These are phyloP conservation scores for Sclerospora graminicola DNA, from an alignment of 352 stramenopile genomes.

Conservation along the genomic window DNA sequence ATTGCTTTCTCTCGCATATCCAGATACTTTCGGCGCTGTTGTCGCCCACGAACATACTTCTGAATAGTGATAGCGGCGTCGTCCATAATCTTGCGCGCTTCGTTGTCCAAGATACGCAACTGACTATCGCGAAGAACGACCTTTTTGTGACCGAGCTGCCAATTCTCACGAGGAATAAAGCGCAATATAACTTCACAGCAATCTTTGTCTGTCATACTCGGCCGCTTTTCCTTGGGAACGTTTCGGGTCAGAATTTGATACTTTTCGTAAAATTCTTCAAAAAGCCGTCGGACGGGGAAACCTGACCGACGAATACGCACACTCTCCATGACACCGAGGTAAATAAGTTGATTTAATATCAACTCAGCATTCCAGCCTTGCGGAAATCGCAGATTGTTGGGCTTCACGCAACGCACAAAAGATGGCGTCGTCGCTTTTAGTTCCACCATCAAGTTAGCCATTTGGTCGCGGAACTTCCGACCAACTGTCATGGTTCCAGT, in stretches of 20 bases:
- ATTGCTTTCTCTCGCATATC: constrained; percentile 49
- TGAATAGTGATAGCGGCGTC: constrained; percentile 70
- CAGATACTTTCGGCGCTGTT: constrained; percentile 63
- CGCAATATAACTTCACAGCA: constrained; percentile 78
- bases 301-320: constrained; percentile 83
- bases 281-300: constrained; percentile 79
- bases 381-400: constrained; percentile 84
- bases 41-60: constrained; percentile 55
- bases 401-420: constrained; percentile 90
- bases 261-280: constrained; percentile 80
- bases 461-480: constrained; percentile 86
- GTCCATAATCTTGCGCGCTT: constrained; percentile 79
- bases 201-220: constrained; percentile 55
- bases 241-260: constrained; percentile 82
- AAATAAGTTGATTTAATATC: constrained; percentile 85
- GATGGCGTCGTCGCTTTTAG: constrained; percentile 72
- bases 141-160: constrained; percentile 84
- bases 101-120: constrained; percentile 72
- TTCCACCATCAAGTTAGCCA: constrained; percentile 81
- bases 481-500: constrained; percentile 85
- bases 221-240: constrained; percentile 41
- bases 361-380: constrained; percentile 80
- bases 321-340: constrained; percentile 86
- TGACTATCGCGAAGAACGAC: constrained; percentile 82
- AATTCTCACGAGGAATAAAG: constrained; percentile 75